A percentile compares a stretch with the other conserved stretches of the same genome.
Evolutionary conservation across 257 asterid genomes (phyloP).

Genomic region (Ophiorrhiza pumila): DNA sequence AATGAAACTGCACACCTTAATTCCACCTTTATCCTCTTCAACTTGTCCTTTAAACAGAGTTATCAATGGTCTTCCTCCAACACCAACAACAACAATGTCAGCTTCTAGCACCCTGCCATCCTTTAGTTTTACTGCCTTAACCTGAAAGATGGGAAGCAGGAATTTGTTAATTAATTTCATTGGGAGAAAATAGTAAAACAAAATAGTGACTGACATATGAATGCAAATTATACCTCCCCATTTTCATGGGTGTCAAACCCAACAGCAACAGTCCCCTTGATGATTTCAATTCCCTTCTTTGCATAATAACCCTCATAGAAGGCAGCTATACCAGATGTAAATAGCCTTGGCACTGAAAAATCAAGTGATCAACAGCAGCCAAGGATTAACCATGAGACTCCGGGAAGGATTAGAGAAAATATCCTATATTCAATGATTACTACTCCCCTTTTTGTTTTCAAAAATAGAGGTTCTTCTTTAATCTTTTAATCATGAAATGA

Average conservation of each 20-base stretch:
- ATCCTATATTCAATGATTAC: neutral
- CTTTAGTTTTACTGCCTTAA: constrained; percentile 78
- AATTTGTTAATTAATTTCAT: constrained; percentile 10
- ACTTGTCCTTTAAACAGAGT: constrained; percentile 77
- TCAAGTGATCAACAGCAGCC: constrained; percentile 13
- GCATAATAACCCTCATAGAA: constrained; percentile 82
- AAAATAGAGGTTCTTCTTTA: neutral
- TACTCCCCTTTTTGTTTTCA: neutral
- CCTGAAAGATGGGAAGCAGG: constrained; percentile 42
- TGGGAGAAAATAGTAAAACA: too few relatives aligned
- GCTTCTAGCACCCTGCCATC: constrained; percentile 92
- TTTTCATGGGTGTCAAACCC: constrained; percentile 66
- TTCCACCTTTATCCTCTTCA: constrained; percentile 90
- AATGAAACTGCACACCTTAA: constrained; percentile 57
- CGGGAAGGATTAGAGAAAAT: neutral
- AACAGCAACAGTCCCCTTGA: constrained; percentile 93
- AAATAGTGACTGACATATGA: too few relatives aligned
- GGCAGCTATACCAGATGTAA: constrained; percentile 87
- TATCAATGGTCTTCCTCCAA: constrained; percentile 79
- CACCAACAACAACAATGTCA: constrained; percentile 93
- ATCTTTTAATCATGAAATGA: neutral
- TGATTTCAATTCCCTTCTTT: constrained; percentile 76
- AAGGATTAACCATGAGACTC: neutral
- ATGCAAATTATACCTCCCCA: constrained; percentile 62
- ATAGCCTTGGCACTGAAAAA: constrained; percentile 87